Evolutionary conservation across 192 early-diverging fungal species (phyloP).

Genomic region (Coemansia sp.): DNA sequence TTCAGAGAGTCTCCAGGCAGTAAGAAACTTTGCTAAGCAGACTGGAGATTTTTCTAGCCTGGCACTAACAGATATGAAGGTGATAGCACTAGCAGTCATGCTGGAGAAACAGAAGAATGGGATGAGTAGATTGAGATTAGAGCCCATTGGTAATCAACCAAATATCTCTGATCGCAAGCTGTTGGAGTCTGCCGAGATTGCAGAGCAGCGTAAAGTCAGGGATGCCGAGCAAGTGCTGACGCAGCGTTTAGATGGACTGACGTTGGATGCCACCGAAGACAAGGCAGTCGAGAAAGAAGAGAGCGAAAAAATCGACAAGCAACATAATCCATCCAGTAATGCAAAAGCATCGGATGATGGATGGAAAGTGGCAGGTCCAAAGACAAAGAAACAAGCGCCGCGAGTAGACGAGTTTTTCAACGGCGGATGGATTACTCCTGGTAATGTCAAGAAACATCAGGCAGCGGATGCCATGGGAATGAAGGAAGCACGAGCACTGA

Average conservation of each 20-base stretch:
- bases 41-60: conserved; percentile 88
- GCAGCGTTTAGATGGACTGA: conserved; percentile 11
- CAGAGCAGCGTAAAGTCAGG: not conserved
- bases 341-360: conserved; percentile 34
- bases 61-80: conserved; percentile 80
- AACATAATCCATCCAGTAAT: conserved; percentile 4
- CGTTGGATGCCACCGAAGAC: conserved; percentile 5
- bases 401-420: conserved; percentile 58
- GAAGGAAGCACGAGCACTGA: conserved; percentile 31
- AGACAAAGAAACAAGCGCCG: conserved; percentile 22
- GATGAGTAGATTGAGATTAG: conserved; percentile 63
- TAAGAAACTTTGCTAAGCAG: conserved; percentile 81
- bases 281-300: conserved; percentile 7
- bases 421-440: conserved; percentile 93
- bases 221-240: not conserved
- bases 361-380: conserved; percentile 50
- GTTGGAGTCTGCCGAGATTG: conserved; percentile 15
- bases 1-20: conserved; percentile 53
- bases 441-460: conserved; percentile 75
- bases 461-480: conserved; percentile 57
- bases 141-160: conserved; percentile 53
- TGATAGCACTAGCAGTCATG: conserved; percentile 86
- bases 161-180: conserved; percentile 32
- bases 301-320: conserved; percentile 11
- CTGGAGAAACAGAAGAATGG: conserved; percentile 81